These are phyloP conservation scores for Fusarium sp. DNA, from an alignment of 2,329 filamentous ascomycete species.

Conservation along the genomic window DNA sequence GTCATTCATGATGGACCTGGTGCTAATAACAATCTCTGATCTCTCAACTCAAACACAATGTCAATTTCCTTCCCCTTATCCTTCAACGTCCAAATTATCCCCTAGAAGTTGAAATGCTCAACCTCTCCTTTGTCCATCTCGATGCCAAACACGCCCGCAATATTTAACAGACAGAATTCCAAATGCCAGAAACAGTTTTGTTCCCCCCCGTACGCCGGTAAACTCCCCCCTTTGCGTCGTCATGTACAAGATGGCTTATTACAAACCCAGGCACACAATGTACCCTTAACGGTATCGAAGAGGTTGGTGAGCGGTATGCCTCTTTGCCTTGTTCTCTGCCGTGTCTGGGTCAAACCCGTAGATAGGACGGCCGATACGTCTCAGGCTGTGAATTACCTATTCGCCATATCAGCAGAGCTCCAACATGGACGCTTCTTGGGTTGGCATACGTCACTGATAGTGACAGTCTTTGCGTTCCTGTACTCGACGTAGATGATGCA, in stretches of 20 bases:
- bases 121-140: not conserved
- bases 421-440: not conserved
- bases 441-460: constrained; percentile 67
- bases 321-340: not conserved
- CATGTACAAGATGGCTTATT: not conserved
- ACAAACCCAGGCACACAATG: not conserved
- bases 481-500: constrained; percentile 66
- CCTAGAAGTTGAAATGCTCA: not conserved
- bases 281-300: not conserved
- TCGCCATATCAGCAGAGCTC: constrained; percentile 11
- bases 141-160: constrained; percentile 1
- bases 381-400: constrained; percentile 67
- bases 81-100: not conserved
- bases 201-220: constrained; percentile 8
- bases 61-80: not conserved
- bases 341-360: constrained; percentile 68
- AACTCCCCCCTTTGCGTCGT: not conserved
- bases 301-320: not conserved
- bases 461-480: constrained; percentile 70
- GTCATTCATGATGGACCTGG: constrained; percentile 17
- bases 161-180: constrained; percentile 3
- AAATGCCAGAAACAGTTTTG: not conserved
- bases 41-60: not conserved
- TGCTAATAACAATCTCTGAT: constrained; percentile 25
- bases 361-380: constrained; percentile 62